Percentiles rank a stretch among this genome's conserved stretches.
These are phyloP conservation scores for Bruguiera gymnorhiza DNA, from an alignment of 345 rosid genomes.

Conservation along the genomic window DNA sequence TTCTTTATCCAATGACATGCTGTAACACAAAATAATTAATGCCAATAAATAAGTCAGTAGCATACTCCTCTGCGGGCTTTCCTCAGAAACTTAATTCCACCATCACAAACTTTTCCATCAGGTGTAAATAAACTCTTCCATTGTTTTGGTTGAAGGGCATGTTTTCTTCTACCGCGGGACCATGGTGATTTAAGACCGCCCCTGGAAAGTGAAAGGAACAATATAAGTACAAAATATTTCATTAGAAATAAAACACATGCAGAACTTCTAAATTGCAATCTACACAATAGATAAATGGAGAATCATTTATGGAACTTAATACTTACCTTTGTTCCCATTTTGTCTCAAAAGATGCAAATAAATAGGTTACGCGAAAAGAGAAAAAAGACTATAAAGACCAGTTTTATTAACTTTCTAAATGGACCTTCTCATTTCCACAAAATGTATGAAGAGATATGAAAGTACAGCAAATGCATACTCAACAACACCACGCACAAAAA, in stretches of 20 bases:
- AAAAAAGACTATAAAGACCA: too few species aligned
- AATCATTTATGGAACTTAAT: too few species aligned
- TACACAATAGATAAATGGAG: background rate
- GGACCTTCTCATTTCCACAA: too few species aligned
- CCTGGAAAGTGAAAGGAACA: constrained; percentile 37
- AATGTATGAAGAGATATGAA: too few species aligned
- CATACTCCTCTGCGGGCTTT: constrained; percentile 94
- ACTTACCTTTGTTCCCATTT: too few species aligned
- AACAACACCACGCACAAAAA: too few species aligned
- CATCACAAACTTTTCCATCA: constrained; percentile 74
- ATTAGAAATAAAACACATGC: constrained; percentile 4
- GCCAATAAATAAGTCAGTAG: constrained; percentile 10
- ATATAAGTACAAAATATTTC: background rate
- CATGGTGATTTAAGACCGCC: constrained; percentile 82
- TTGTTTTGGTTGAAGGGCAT: constrained; percentile 64
- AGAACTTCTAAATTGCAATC: background rate
- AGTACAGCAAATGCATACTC: too few species aligned
- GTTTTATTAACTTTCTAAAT: too few species aligned
- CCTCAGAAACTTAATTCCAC: constrained; percentile 80
- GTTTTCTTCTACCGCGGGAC: constrained; percentile 87
- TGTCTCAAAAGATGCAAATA: too few species aligned
- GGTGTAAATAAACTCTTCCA: constrained; percentile 71
- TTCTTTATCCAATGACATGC: background rate
- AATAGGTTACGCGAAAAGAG: too few species aligned
- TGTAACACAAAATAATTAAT: background rate